Percentiles rank a stretch among this genome's conserved stretches.
These are phyloP conservation scores for Gyrodon tennesseensis DNA, from an alignment of 1,284 basidiomycete species.

Conservation along the genomic window DNA sequence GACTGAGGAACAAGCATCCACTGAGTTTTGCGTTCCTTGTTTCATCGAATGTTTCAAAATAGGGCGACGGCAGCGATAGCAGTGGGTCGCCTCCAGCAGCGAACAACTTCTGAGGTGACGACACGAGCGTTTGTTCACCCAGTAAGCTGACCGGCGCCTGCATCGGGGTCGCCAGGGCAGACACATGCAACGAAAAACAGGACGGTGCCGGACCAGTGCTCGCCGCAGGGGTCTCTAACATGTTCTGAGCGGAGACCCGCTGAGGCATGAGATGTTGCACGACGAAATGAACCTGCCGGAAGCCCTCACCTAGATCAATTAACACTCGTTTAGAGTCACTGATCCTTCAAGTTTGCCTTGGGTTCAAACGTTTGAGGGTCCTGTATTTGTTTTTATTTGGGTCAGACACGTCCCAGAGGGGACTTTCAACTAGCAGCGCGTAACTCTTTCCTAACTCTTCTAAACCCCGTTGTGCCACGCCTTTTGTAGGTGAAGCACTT, in stretches of 20 bases:
- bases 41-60: constrained; percentile 47
- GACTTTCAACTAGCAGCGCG: too few relatives aligned
- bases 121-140: constrained; percentile 52
- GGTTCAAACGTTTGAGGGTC: too few relatives aligned
- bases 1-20: constrained; percentile 53
- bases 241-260: constrained; percentile 32
- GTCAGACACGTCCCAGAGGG: too few relatives aligned
- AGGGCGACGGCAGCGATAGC: constrained; percentile 51
- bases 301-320: too few relatives aligned
- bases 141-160: constrained; percentile 46
- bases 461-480: too few relatives aligned
- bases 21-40: constrained; percentile 36
- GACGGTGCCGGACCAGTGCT: constrained; percentile 15
- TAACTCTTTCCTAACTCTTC: too few relatives aligned
- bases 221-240: constrained; percentile 19
- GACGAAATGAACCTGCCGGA: constrained; percentile 53
- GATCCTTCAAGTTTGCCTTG: too few relatives aligned
- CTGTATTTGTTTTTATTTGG: too few relatives aligned
- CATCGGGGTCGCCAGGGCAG: constrained; percentile 50
- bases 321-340: too few relatives aligned
- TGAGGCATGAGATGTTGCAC: constrained; percentile 63
- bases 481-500: too few relatives aligned
- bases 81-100: constrained; percentile 34
- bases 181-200: constrained; percentile 48
- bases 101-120: constrained; percentile 46